These are phyloP conservation scores for Cladophialophora immunda DNA, from an alignment of 2,329 filamentous ascomycete genomes.

Conservation along the genomic window DNA sequence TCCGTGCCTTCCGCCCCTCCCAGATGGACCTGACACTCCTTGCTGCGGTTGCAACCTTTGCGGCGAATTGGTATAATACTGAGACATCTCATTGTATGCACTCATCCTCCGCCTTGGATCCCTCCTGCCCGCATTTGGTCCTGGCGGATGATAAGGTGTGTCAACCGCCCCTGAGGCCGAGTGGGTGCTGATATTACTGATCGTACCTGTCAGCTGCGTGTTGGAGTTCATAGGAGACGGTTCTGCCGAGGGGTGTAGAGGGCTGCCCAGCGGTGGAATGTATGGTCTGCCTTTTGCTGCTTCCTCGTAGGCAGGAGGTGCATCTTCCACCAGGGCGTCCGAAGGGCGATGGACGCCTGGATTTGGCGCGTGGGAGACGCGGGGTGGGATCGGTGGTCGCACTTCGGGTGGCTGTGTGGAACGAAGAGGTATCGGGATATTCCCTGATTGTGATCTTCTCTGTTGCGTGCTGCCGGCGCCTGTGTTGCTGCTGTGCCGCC, in stretches of 20 bases:
- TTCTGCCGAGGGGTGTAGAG: constrained; percentile 48
- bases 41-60: constrained; percentile 18
- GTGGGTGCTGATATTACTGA: constrained; percentile 32
- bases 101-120: constrained; percentile 29
- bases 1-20: constrained; percentile 4
- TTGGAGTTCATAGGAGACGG: constrained; percentile 35
- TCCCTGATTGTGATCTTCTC: constrained; percentile 40
- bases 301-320: constrained; percentile 72
- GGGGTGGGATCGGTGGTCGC: constrained; percentile 57
- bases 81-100: constrained; percentile 33
- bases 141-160: constrained; percentile 32
- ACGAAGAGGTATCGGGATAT: constrained; percentile 29
- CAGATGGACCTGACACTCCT: constrained; percentile 9
- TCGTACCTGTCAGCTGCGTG: constrained; percentile 35
- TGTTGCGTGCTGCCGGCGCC: constrained; percentile 23
- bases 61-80: constrained; percentile 21
- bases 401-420: constrained; percentile 41
- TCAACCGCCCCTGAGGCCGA: constrained; percentile 17
- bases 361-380: constrained; percentile 42
- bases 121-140: constrained; percentile 34
- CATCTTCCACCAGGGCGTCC: constrained; percentile 57
- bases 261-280: constrained; percentile 58
- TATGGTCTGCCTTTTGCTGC: constrained; percentile 66
- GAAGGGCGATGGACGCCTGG: constrained; percentile 41
- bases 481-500: constrained; percentile 33